Evolutionary conservation across 2,329 filamentous ascomycete species (phyloP).

Genomic region (Colletotrichum lupini): DNA sequence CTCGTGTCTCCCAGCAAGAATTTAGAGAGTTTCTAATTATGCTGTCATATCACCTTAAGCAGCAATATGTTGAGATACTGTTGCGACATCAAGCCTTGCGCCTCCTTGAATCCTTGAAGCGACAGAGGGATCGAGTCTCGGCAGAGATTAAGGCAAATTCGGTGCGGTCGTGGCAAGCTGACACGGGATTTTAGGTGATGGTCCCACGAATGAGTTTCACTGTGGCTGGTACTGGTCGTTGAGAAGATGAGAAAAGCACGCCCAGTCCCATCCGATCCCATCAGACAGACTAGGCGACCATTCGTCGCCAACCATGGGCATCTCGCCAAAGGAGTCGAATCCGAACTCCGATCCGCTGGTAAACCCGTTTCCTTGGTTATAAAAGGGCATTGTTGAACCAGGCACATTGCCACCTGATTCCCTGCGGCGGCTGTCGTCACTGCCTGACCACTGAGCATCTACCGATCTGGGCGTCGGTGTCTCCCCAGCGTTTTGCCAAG

Average conservation of each 20-base stretch:
- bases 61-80: too few species aligned
- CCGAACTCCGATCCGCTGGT: background rate
- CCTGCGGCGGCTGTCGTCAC: background rate
- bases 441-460: background rate
- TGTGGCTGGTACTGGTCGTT: background rate
- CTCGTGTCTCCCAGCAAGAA: too few species aligned
- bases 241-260: conserved; percentile 22
- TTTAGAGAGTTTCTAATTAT: too few species aligned
- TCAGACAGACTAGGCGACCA: conserved; percentile 27
- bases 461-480: background rate
- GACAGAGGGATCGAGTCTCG: background rate
- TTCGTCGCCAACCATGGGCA: conserved; percentile 5
- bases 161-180: background rate
- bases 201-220: background rate
- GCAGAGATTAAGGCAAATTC: background rate
- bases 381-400: background rate
- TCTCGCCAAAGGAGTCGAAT: conserved; percentile 1
- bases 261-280: conserved; percentile 26
- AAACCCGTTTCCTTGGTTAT: background rate
- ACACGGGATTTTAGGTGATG: background rate
- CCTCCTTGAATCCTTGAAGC: too few species aligned
- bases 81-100: too few species aligned
- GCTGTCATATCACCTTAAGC: too few species aligned
- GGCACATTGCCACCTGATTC: background rate
- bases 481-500: background rate